phyloP scores from a whole-genome alignment of 495 filamentous ascomycete species.

The Xylaria telfairii region DNA sequence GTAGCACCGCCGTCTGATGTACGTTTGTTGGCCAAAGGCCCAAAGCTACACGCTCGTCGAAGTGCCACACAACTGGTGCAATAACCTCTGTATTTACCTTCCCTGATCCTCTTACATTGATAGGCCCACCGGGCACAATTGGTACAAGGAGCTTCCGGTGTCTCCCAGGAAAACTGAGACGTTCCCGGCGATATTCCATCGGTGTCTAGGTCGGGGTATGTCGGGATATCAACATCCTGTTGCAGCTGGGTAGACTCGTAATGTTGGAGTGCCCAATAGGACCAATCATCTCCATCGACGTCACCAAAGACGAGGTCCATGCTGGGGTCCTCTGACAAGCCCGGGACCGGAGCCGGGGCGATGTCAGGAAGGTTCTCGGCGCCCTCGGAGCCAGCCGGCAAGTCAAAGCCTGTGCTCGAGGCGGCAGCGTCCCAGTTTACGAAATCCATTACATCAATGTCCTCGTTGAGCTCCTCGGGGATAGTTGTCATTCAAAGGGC shows the following conservation, averaged over 20 bases:
- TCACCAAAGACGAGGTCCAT: slow-evolving; percentile 54
- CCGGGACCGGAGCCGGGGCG: slow-evolving; percentile 27
- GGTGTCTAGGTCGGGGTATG: slow-evolving; percentile 25
- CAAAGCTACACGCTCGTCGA: slow-evolving; percentile 75
- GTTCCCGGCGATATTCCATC: slow-evolving; percentile 23
- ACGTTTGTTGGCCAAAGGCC: slow-evolving; percentile 38
- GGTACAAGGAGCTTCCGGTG: slow-evolving; percentile 62
- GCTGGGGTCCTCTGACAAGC: slow-evolving; percentile 36
- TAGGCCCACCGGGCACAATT: slow-evolving; percentile 73
- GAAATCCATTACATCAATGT: slow-evolving; percentile 42
- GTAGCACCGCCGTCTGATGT: slow-evolving; percentile 34
- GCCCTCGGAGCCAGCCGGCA: slow-evolving; percentile 34
- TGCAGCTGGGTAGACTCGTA: slow-evolving; percentile 41
- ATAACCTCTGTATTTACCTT: slow-evolving; percentile 69
- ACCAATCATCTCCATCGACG: slow-evolving; percentile 55
- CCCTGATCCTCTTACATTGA: slow-evolving; percentile 75
- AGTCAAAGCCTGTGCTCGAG: slow-evolving; percentile 30
- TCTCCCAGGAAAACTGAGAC: slow-evolving; percentile 48
- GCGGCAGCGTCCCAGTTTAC: slow-evolving; percentile 54
- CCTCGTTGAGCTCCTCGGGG: slow-evolving; percentile 40
- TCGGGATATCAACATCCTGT: slow-evolving; percentile 28
- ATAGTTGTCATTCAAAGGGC: slow-evolving; percentile 44
- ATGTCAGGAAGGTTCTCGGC: slow-evolving; percentile 8
- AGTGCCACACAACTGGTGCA: slow-evolving; percentile 83
- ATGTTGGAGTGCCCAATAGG: slow-evolving; percentile 57